phyloP scores from a whole-genome alignment of 2,329 filamentous ascomycete genomes.

The Ilyonectria sp. region DNA sequence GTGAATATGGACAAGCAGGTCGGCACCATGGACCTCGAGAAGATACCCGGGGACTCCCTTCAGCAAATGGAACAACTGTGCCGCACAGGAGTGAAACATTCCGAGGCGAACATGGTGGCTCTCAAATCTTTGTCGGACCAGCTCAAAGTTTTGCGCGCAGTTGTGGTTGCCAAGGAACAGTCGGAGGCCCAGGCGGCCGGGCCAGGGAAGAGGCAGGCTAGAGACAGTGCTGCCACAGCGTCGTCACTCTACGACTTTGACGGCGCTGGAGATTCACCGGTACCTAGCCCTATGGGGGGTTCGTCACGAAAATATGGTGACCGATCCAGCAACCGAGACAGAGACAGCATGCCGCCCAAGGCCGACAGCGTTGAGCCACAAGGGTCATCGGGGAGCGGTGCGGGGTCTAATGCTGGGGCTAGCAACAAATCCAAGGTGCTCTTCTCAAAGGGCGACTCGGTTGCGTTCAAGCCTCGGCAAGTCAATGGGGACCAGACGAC shows the following conservation, averaged over 20 bases:
- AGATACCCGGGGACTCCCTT: slow-evolving; percentile 55
- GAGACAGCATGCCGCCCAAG: slow-evolving; percentile 70
- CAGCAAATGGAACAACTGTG: slow-evolving; percentile 61
- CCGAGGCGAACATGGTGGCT: slow-evolving; percentile 55
- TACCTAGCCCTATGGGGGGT: slow-evolving; percentile 59
- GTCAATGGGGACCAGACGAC: slow-evolving; percentile 61
- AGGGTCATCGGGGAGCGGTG: slow-evolving; percentile 55
- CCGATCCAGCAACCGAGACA: slow-evolving; percentile 57
- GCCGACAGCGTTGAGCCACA: slow-evolving; percentile 71
- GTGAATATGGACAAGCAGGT: slow-evolving; percentile 59
- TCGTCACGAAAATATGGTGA: slow-evolving; percentile 56
- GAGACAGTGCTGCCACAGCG: slow-evolving; percentile 48
- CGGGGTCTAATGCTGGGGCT: slow-evolving; percentile 36
- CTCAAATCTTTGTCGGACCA: slow-evolving; percentile 59
- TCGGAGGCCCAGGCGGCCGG: slow-evolving; percentile 52
- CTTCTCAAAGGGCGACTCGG: slow-evolving; percentile 75
- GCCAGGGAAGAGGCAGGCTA: slow-evolving; percentile 48
- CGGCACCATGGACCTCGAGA: slow-evolving; percentile 56
- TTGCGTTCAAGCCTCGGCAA: slow-evolving; percentile 75
- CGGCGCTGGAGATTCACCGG: slow-evolving; percentile 60
- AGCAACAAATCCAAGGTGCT: slow-evolving; percentile 65
- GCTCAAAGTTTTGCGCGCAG: slow-evolving; percentile 59
- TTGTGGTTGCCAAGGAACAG: slow-evolving; percentile 61
- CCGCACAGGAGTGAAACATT: slow-evolving; percentile 59
- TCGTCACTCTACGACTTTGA: slow-evolving; percentile 63